These are phyloP conservation scores for Podila verticillata DNA, from an alignment of 192 early-diverging fungal species.

Conservation along the genomic window DNA sequence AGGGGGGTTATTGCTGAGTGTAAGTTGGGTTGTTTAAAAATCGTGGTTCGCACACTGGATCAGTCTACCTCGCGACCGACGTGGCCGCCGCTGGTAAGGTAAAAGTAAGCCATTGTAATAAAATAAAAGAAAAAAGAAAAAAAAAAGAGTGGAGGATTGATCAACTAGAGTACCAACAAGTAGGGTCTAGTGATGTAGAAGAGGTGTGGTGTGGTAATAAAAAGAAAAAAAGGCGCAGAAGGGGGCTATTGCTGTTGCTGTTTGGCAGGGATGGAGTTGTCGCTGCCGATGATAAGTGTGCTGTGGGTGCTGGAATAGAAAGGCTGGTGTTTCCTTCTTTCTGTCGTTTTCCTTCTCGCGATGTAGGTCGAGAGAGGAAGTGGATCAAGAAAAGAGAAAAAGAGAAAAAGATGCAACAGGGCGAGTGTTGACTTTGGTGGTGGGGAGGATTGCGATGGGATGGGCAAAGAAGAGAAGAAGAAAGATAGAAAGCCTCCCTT, in stretches of 20 bases:
- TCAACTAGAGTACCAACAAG: constrained; percentile 47
- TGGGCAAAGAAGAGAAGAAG: not conserved
- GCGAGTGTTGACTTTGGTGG: constrained; percentile 1
- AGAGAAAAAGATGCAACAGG: not conserved
- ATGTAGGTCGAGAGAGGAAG: no score
- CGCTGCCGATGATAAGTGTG: not conserved
- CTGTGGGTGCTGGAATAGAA: not conserved
- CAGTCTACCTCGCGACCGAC: constrained; percentile 53
- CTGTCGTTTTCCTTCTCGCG: not conserved
- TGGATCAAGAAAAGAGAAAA: not conserved
- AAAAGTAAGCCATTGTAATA: constrained; percentile 51
- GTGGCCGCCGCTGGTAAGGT: constrained; percentile 51
- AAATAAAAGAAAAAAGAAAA: constrained; percentile 21
- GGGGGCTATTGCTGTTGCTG: not conserved
- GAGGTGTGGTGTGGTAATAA: constrained; percentile 4
- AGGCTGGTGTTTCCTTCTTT: not conserved
- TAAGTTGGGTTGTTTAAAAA: not conserved
- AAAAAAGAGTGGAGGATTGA: not conserved
- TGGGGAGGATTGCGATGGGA: not conserved
- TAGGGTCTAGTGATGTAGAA: constrained; percentile 43
- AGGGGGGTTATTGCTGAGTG: not conserved
- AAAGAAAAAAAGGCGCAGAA: constrained; percentile 15
- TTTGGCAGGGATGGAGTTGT: not conserved
- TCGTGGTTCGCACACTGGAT: constrained; percentile 24
- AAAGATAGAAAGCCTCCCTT: not conserved